phyloP scores from a whole-genome alignment of 1,284 basidiomycete species.

The Heterobasidion occidentale region DNA sequence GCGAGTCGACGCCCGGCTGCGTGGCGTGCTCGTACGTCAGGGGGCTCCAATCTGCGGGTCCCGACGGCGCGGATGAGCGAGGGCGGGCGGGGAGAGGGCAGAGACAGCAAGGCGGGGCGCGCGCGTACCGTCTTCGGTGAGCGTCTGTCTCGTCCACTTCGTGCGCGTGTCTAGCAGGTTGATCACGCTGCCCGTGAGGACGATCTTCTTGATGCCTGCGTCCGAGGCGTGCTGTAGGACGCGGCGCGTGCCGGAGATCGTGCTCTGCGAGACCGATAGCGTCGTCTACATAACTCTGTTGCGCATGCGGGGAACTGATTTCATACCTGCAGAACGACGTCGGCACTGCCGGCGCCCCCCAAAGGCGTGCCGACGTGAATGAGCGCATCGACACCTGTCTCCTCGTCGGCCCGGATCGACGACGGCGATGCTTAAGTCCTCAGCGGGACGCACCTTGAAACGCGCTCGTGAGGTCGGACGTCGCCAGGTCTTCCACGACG shows the following conservation, averaged over 20 bases:
- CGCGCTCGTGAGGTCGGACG: not conserved
- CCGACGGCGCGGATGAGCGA: not conserved
- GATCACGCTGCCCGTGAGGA: constrained; percentile 1
- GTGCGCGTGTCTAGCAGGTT: not conserved
- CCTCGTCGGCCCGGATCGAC: no score
- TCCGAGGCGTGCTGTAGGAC: not conserved
- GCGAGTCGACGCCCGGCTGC: not conserved
- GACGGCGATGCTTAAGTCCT: no score
- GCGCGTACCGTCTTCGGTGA: not conserved
- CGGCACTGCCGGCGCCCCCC: not conserved
- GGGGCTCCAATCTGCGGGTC: not conserved
- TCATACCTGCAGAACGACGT: not conserved
- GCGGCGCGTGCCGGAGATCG: not conserved
- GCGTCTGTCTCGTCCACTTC: not conserved
- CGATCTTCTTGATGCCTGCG: not conserved
- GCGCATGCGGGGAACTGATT: not conserved
- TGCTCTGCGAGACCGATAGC: not conserved
- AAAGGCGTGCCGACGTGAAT: not conserved
- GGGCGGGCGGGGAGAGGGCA: not conserved
- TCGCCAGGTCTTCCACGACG: not conserved
- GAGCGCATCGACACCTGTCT: not conserved
- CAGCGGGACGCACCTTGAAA: not conserved
- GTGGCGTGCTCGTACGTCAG: not conserved
- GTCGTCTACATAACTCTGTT: not conserved
- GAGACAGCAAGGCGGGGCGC: no score